Evolutionary conservation across 768 basidiomycete species (phyloP).

Genomic region (Pilatotrama ljubarskyi): DNA sequence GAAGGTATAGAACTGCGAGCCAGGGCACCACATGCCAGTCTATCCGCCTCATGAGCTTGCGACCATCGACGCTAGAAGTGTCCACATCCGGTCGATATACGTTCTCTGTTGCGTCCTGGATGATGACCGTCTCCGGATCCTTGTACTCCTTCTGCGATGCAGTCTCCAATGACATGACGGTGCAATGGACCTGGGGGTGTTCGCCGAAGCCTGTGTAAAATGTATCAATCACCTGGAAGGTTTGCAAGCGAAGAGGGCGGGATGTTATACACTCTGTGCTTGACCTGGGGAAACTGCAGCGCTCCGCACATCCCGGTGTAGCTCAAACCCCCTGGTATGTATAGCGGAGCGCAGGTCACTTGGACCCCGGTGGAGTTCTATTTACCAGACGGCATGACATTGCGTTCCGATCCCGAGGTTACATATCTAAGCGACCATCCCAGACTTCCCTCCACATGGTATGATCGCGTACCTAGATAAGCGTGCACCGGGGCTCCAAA

Average conservation of each 20-base stretch:
- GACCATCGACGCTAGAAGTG: constrained; percentile 53
- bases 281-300: neutral
- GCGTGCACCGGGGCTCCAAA: neutral
- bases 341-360: neutral
- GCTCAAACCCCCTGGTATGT: neutral
- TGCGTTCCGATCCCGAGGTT: constrained; percentile 32
- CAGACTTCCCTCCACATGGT: constrained; percentile 11
- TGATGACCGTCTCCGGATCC: constrained; percentile 12
- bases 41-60: constrained; percentile 55
- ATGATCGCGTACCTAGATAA: constrained; percentile 8
- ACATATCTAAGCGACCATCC: constrained; percentile 46
- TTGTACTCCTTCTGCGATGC: constrained; percentile 11
- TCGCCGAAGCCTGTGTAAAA: too few relatives aligned
- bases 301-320: neutral
- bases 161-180: constrained; percentile 14
- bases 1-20: constrained; percentile 69
- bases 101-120: constrained; percentile 23
- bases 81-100: constrained; percentile 55
- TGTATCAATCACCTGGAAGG: neutral
- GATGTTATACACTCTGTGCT: too few relatives aligned
- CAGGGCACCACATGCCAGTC: constrained; percentile 74
- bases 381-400: constrained; percentile 3
- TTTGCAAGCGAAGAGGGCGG: neutral
- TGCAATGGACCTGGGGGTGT: neutral
- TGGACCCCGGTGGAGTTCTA: constrained; percentile 1